These are phyloP conservation scores for Pleurostoma richardsiae DNA, from an alignment of 2,329 filamentous ascomycete genomes.

Conservation along the genomic window DNA sequence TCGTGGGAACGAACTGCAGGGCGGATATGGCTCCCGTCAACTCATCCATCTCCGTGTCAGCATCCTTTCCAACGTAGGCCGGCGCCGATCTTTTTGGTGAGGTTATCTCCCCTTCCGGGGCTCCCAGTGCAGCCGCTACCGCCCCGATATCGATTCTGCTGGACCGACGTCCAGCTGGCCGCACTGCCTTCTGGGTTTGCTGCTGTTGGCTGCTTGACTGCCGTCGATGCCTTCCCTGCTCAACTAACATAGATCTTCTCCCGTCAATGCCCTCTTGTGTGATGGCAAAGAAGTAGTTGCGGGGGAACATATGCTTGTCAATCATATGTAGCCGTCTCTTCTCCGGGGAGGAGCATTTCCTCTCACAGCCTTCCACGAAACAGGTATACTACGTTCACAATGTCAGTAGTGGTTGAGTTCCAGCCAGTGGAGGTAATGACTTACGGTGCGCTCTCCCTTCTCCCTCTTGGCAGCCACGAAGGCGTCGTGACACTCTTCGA, in stretches of 20 bases:
- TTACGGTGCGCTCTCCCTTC: conserved; percentile 79
- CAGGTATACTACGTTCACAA: conserved; percentile 63
- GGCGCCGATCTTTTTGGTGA: background rate
- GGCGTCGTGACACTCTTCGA: conserved; percentile 87
- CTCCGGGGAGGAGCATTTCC: conserved; percentile 74
- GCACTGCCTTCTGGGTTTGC: background rate
- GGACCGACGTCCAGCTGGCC: conserved; percentile 16
- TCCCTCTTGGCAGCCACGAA: conserved; percentile 67
- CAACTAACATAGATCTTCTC: conserved; percentile 69
- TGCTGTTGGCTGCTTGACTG: conserved; percentile 32
- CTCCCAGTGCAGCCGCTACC: background rate
- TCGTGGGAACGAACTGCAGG: conserved; percentile 65
- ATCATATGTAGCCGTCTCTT: conserved; percentile 86
- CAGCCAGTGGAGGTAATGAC: conserved; percentile 18
- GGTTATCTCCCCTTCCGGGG: background rate
- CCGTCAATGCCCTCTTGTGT: conserved; percentile 88
- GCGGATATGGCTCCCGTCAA: conserved; percentile 65
- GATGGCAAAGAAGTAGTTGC: conserved; percentile 82
- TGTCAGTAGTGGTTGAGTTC: conserved; percentile 1
- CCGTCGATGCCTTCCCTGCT: conserved; percentile 42
- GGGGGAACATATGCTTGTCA: conserved; percentile 90
- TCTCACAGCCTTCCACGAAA: conserved; percentile 84
- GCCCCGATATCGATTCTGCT: conserved; percentile 18
- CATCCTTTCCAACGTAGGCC: background rate
- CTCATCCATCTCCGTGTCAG: conserved; percentile 48